Evolutionary conservation across 768 basidiomycete genomes (phyloP), one percentile per base, ranked within the genome.

Genomic region (Mycena crocata): DNA sequence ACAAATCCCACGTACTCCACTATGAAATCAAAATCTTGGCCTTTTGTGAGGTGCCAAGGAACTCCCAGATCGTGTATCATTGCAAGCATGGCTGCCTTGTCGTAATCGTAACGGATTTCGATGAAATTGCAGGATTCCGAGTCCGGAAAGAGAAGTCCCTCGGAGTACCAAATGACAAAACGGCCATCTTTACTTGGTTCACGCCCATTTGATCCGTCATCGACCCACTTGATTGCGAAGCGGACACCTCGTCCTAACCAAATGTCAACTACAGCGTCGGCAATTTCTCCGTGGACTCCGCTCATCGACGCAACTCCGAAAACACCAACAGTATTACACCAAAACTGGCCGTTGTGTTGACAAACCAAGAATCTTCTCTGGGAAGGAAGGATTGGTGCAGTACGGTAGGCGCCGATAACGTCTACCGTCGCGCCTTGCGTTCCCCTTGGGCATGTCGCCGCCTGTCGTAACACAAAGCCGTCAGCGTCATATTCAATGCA

Each of bases 401-500:
- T 51, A 14, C 28, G 49, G n/a, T 51, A 51, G 4, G 49, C 49
- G 10, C 49, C 49, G 19, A 51, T 51, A 6, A 51, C 49, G n/a
- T 51, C 49, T 8, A 51, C 49, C 9, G 49, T 51, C 17, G 49
- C 49, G 13, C 28, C 49, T 51, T 51, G 49, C 28, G 49, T 51
- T 31, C 49, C 49, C 9, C 31, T 6, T n/a, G 54, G 54, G 39
- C 37, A 56, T 21, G 39, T 32, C 15, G 55, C 55, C 31, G 30
- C 40, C 55, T 57, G 23, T 5, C 4, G 39, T n/a, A 51, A 51
- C 13, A 31, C 12, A 57, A 14, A 42, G 45, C 55, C 55, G 24
- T 57, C 55, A 57, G 55, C 24, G 26, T 17, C 55, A 57, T 57
- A 57, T 57, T 57, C 57, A 9, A 46, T 57, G 57, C 30, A 57